Percentiles rank a stretch among this genome's conserved stretches.
Evolutionary conservation across 164 flowering plant species (phyloP).

Genomic region (Umbilicus rupestris): DNA sequence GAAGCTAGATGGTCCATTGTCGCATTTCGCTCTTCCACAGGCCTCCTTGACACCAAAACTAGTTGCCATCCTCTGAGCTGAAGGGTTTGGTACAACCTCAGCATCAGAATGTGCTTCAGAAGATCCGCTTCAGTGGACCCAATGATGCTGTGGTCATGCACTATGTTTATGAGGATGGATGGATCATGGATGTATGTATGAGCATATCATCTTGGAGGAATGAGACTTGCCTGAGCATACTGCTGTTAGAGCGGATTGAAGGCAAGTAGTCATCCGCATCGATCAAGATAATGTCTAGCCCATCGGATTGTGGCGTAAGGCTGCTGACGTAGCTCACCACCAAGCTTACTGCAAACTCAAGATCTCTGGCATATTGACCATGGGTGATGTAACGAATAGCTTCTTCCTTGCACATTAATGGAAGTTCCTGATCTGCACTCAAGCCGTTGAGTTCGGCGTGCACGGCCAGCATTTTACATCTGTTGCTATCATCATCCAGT

Average conservation of each 20-base stretch:
- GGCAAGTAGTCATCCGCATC: slow-evolving; percentile 46
- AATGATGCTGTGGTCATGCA: no score
- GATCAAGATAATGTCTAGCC: slow-evolving; percentile 41
- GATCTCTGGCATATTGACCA: slow-evolving; percentile 40
- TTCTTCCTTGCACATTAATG: slow-evolving; percentile 32
- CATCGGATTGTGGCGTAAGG: slow-evolving; percentile 25
- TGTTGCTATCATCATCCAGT: slow-evolving; percentile 16
- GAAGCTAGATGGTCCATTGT: slow-evolving; percentile 28
- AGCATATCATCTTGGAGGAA: no score
- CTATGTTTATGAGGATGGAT: no score
- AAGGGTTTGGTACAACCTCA: slow-evolving; percentile 29
- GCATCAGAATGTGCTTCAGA: slow-evolving; percentile 14
- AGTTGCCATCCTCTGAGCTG: slow-evolving; percentile 40
- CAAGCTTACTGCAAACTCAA: slow-evolving; percentile 22
- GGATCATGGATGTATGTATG: no score
- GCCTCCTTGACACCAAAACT: slow-evolving; percentile 42
- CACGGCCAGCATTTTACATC: slow-evolving; percentile 32
- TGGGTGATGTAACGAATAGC: slow-evolving; percentile 27
- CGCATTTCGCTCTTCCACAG: slow-evolving; percentile 28
- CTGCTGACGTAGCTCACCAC: slow-evolving; percentile 27
- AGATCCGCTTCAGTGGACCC: slow-evolving; percentile 21
- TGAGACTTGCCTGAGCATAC: slow-evolving; percentile 24
- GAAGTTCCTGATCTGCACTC: slow-evolving; percentile 26
- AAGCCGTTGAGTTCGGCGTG: slow-evolving; percentile 46
- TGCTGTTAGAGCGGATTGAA: slow-evolving; percentile 13